A percentile compares a stretch with the other conserved stretches of the same genome.
These are phyloP conservation scores for Thraustotheca clavata DNA, from an alignment of 352 stramenopile species.

Conservation along the genomic window DNA sequence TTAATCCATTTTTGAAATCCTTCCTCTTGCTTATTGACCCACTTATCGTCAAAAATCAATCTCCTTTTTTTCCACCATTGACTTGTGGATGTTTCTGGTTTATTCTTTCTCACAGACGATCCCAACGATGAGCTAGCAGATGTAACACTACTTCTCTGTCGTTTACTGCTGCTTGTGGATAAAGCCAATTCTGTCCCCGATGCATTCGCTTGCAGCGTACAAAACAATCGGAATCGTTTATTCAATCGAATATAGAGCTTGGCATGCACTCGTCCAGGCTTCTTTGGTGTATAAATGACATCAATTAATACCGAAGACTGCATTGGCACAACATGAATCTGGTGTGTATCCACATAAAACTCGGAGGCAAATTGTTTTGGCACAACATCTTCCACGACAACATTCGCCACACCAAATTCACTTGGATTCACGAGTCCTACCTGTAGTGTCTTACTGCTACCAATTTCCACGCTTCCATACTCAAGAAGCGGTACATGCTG, in stretches of 20 bases:
- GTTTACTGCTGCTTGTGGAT: neutral
- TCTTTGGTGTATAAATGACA: constrained; percentile 51
- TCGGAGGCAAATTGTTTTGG: constrained; percentile 25
- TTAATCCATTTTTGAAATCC: constrained; percentile 85
- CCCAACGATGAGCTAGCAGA: constrained; percentile 1
- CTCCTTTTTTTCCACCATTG: constrained; percentile 13
- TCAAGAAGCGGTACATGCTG: constrained; percentile 29
- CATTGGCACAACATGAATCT: constrained; percentile 38
- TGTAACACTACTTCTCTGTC: neutral
- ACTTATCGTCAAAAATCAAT: constrained; percentile 45
- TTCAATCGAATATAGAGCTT: constrained; percentile 17
- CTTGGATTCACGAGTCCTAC: constrained; percentile 52
- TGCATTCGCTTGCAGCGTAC: neutral
- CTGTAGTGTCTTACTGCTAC: constrained; percentile 36
- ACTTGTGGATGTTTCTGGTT: constrained; percentile 14
- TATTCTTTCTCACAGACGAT: neutral
- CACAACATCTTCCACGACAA: constrained; percentile 62
- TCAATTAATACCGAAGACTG: constrained; percentile 42
- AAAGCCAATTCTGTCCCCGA: neutral
- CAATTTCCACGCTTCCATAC: constrained; percentile 47
- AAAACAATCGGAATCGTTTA: constrained; percentile 18
- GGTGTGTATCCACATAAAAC: neutral
- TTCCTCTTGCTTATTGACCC: constrained; percentile 71
- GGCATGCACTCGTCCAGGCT: constrained; percentile 30
- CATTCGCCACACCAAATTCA: constrained; percentile 41